Base-by-base conservation (phyloP, 2,329 filamentous ascomycete species). In the Clarireedia hainanense region DNA sequence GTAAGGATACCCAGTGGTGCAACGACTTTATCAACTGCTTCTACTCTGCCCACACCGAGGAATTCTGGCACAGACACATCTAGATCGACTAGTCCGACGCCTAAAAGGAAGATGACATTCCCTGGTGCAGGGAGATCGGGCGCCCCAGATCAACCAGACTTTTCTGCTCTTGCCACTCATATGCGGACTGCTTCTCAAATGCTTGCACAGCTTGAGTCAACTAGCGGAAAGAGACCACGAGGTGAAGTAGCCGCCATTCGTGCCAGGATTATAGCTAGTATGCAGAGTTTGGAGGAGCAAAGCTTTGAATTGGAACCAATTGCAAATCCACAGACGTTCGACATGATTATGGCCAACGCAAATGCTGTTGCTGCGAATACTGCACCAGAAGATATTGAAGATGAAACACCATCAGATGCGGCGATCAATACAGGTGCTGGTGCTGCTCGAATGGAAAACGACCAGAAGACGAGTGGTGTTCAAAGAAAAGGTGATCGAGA, bases 141-240 rank as follows among this genome's bases (percentile, higher is more conserved):
- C 61, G 75, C 75, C 26, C 74, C 79, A 10, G 87, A 91, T 57
- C 87, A 90, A 67, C 85, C 87, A 1, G 89, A 94, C 66, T 88
- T 92, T 62, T 89, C 87, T 10, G 89, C 89, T 2, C 73, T 94
- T 34, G 89, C 89, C 12, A 91, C 88, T 12, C 89, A 94, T 69
- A 94, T 94, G 88, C 82, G 89, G 20, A 91, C 88, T 4, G 89
- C 89, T 4, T 89, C 89, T 14, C 88, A 91, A 69, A 94, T 94
- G 89, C 75, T 94, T 45, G 87, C 89, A 14, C 89, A 94, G 65
- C 77, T 94, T 9, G 88, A 94, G 57, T 81, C 86, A 2, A 92
- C 87, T 23, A 86, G 86, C 61, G 86, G 88, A 27, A 94, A 92
- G 71, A 78, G 89, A 36, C 89, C 89, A 1, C 87, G 81, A 67